Percentiles rank a stretch among this genome's conserved stretches.
Conservation (phyloP, 129 eudicot genomes). For the Gnaphalium uliginosum region DNA sequence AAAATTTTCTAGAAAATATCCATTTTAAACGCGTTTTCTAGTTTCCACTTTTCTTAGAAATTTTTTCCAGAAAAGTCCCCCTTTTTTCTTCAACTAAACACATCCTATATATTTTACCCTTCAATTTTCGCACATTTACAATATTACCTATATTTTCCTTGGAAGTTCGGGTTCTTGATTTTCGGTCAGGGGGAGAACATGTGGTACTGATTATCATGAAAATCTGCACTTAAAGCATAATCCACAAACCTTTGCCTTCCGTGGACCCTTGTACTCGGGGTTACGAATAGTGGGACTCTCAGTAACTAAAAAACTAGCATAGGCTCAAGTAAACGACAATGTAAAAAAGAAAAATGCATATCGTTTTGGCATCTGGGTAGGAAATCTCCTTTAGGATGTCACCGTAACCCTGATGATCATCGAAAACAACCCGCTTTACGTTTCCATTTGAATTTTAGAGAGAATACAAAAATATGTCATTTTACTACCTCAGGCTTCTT, state of each 20-base stretch:
- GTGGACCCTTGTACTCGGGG: slow-evolving; percentile 97
- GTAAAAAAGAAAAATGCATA: not conserved
- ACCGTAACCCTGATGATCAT: slow-evolving; percentile 68
- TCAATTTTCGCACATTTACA: too few relatives aligned
- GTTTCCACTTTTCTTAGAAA: too few relatives aligned
- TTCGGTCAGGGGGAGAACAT: slow-evolving; percentile 57
- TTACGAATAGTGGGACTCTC: slow-evolving; percentile 78
- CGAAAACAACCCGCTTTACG: not conserved
- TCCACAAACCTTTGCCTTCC: slow-evolving; percentile 79
- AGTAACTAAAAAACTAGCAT: not conserved
- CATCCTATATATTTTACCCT: too few relatives aligned
- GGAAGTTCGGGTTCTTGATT: slow-evolving; percentile 93
- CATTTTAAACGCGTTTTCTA: too few relatives aligned
- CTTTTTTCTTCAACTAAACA: too few relatives aligned
- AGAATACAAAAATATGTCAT: too few relatives aligned
- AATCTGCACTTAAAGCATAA: not conserved
- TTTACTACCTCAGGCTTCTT: slow-evolving; percentile 82
- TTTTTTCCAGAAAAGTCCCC: too few relatives aligned
- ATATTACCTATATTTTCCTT: slow-evolving; percentile 45
- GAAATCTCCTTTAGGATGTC: slow-evolving; percentile 74
- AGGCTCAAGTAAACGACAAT: not conserved
- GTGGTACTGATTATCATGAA: not conserved
- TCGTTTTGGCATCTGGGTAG: slow-evolving; percentile 14
- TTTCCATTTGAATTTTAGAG: not conserved
- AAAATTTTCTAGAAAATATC: too few relatives aligned